Evolutionary conservation across 208 protist genomes (phyloP), one percentile per base, ranked within the genome.

Genomic region (Leishmania gerbilli): DNA sequence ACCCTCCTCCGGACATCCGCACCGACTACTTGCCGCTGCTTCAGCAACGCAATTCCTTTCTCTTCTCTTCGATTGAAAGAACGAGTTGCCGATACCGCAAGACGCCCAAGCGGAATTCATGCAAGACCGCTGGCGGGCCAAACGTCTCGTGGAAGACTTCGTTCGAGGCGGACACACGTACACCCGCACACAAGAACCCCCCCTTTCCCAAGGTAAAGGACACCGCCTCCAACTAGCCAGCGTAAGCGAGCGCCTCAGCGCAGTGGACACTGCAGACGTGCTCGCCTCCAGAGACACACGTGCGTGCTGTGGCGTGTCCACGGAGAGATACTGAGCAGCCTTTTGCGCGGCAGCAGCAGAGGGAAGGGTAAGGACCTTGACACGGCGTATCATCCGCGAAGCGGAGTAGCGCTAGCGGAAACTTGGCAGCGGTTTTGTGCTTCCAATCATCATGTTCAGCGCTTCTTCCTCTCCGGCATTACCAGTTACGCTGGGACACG

Each of bases 401-500:
- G 21, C 8, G 7, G 68, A 34, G 53, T 51, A 47, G 53, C 21
- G 2, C 42, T 31, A 51, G 31, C 68, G n/a, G 21, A 34, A 15
- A 31, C 7, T 53, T 51, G 31, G 47, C 71, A 24, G 27, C 15
- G n/a, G 71, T 19, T 60, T 60, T 21, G 49, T 62, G n/a, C 51
- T 21, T 4, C 13, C 51, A 15, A 76, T 47, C 69, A 34, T 55
- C 31, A 86, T 84, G 80, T 87, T 82, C n/a, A 40, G 76, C 24
- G 34, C 55, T 47, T 76, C 76, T 42, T 76, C 76, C 19, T 21
- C 53, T 37, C 40, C 74, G 0, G 49, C 40, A 15, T 7, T 64
- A 11, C 34, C 62, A 42, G 47, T 79, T 17, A 55, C 60, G 17
- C 21, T 86, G 2, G 34, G 51, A n/a, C 72, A 58, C 78, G 37